A percentile compares a stretch with the other conserved stretches of the same genome.
Conservation (phyloP, 441 rosid species). For the Eutrema salsugineum region DNA sequence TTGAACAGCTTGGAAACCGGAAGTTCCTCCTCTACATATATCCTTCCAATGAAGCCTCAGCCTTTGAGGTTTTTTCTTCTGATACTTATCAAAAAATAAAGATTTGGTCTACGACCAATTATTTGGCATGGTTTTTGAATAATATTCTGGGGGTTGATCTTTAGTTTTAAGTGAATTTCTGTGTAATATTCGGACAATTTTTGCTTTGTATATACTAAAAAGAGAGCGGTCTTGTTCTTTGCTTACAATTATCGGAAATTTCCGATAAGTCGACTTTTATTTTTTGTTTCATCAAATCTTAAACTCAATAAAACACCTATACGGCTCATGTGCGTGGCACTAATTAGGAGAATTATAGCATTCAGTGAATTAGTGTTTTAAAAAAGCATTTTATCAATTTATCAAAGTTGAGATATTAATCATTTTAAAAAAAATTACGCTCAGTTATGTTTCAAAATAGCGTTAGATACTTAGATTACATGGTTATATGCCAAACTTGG, state of each 20-base stretch:
- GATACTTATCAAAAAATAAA: background rate
- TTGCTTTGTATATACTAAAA: constrained; percentile 10
- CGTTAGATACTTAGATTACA: constrained; percentile 11
- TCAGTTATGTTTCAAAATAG: background rate
- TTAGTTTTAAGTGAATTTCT: background rate
- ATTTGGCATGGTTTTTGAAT: background rate
- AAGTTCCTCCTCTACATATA: background rate
- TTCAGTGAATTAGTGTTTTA: background rate
- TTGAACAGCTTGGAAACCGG: background rate
- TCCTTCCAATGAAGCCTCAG: constrained; percentile 13
- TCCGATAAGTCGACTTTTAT: background rate
- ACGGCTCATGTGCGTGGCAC: background rate
- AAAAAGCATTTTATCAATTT: background rate
- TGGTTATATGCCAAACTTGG: constrained; percentile 15
- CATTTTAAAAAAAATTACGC: background rate
- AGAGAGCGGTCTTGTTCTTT: constrained; percentile 3
- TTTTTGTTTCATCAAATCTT: background rate
- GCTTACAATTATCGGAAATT: background rate
- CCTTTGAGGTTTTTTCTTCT: background rate
- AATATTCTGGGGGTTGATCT: background rate
- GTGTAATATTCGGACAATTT: constrained; percentile 6
- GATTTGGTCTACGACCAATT: background rate
- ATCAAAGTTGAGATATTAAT: background rate
- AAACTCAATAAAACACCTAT: background rate
- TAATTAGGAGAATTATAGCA: background rate